Base-by-base conservation (phyloP, 2,329 filamentous ascomycete species). In the Colletotrichum tofieldiae region DNA sequence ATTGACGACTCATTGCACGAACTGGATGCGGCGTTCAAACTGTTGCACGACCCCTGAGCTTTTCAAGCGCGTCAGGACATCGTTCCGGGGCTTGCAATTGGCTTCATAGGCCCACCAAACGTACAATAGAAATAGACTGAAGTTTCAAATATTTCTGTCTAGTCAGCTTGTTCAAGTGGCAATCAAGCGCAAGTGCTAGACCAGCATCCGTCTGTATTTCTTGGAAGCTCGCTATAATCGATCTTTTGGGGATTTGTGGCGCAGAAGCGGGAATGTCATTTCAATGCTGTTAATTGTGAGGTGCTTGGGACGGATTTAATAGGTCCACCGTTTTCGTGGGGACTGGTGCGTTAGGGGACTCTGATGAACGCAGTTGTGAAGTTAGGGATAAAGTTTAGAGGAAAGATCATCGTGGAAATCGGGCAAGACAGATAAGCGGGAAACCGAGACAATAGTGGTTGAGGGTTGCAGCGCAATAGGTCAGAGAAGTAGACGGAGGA, bases 21-120 rank as follows among this genome's bases (percentile, higher is more conserved):
- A 12, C 16, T 68, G 14, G 45, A 68, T 14, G 43, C 23, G 2
- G 65, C 58, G 1, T 71, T 71, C 16, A 43, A 39, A 14, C 3
- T 16, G 4, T 54, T 71, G 51, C 51, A 67, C 1, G 23, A 29
- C 9, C 26, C 8, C 11, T 43, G 12, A 45, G 9, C n/a, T 14
- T 8, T 2, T 11, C 35, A 56, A 16, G 35, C 1, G 6, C 14
- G 5, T 18, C 2, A 5, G 2, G 3, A 1, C 3, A 26, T 26
- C 8, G 3, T 8, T 41, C 18, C n/a, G 14, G 14, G 5, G 11
- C 18, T 55, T 11, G 20, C 8, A 1, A 4, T 37, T 23, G 20
- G 5, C 5, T 11, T 56, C 5, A 39, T 23, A 32, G 2, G 5
- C 8, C 1, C 12, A 26, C 4, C 35, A 4, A 23, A n/a, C 16